Percentiles rank a stretch among this genome's conserved stretches.
phyloP scores from a whole-genome alignment of 148 eudicot species.

The Selenicereus undatus region DNA sequence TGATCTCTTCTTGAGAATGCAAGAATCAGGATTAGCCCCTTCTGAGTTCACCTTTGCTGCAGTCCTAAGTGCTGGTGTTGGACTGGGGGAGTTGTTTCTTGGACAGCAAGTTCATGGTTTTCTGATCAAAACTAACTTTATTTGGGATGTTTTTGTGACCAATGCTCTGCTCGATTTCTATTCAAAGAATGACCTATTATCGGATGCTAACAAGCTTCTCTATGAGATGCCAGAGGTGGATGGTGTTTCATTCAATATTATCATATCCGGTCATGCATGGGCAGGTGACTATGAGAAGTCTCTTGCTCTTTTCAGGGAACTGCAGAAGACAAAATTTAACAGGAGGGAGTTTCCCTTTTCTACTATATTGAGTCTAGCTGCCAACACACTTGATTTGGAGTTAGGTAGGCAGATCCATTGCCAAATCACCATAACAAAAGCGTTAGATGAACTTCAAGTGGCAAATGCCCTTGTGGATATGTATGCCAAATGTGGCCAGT shows the following conservation, averaged over 20 bases:
- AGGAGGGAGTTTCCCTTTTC: conserved; percentile 59
- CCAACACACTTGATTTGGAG: conserved; percentile 34
- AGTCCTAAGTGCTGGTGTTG: conserved; percentile 49
- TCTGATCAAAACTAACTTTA: conserved; percentile 47
- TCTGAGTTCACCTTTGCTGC: conserved; percentile 84
- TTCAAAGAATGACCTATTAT: conserved; percentile 46
- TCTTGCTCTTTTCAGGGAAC: conserved; percentile 41
- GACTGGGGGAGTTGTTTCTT: conserved; percentile 39
- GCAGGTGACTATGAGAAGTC: conserved; percentile 46
- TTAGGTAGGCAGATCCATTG: conserved; percentile 74
- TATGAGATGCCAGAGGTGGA: conserved; percentile 57
- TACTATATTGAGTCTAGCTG: conserved; percentile 63
- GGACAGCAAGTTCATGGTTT: conserved; percentile 63
- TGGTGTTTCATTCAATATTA: conserved; percentile 63
- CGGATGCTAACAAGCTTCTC: conserved; percentile 43
- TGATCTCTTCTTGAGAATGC: conserved; percentile 54
- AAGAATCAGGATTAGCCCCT: conserved; percentile 47
- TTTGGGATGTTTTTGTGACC: conserved; percentile 52
- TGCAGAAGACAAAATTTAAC: conserved; percentile 39
- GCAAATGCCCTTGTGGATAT: conserved; percentile 69
- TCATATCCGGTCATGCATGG: conserved; percentile 55
- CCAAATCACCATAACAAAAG: conserved; percentile 53
- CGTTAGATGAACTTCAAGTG: conserved; percentile 41
- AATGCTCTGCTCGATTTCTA: conserved; percentile 75
- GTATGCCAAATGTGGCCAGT: conserved; percentile 74